Evolutionary conservation across 768 basidiomycete species (phyloP), one percentile per base, ranked within the genome.

Genomic region (Lyophyllum semitale): DNA sequence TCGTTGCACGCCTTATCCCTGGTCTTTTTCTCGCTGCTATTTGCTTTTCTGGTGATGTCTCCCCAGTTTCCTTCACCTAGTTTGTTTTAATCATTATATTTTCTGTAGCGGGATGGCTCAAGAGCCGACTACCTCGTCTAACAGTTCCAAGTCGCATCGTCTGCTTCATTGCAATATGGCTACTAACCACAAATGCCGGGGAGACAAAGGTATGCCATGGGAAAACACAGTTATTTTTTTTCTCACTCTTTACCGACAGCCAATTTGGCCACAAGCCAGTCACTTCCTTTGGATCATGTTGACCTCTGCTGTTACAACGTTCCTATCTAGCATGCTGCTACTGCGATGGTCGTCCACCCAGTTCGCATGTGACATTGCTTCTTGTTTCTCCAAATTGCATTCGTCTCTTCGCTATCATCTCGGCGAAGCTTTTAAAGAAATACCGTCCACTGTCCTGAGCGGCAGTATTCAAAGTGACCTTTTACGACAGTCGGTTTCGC

Each of bases 81-180:
- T 23, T 47, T 40, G n/a, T n/a, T n/a, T n/a, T n/a, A n/a, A 20
- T 38, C 40, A 45, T 18, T 32, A 44, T 35, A 45, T 15, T 30
- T 5, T 29, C 40, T 35, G 18, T 23, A 65, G 63, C 63, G 48
- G 68, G 66, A 26, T 63, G 51, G 48, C 49, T 66, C n/a, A 79
- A 79, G 59, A 81, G 80, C 53, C 69, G 74, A 17, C 63, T 80
- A 8, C 79, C 77, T 37, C 72, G 79, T 17, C 63, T 82, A 18
- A 74, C 73, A 26, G 56, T 77, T 11, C 70, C 79, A 4, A 71
- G 71, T 42, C 78, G 78, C 18, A 78, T 81, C 45, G 72, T 74
- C 9, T 77, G 76, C 55, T 80, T 81, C 53, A 64, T 78, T n/a
- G 74, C 77, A 1, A 71, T 79, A 23, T 81, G 77, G 75, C 59